Conservation (phyloP, 352 stramenopile genomes). For the Pythium rhizo-oryzae region DNA sequence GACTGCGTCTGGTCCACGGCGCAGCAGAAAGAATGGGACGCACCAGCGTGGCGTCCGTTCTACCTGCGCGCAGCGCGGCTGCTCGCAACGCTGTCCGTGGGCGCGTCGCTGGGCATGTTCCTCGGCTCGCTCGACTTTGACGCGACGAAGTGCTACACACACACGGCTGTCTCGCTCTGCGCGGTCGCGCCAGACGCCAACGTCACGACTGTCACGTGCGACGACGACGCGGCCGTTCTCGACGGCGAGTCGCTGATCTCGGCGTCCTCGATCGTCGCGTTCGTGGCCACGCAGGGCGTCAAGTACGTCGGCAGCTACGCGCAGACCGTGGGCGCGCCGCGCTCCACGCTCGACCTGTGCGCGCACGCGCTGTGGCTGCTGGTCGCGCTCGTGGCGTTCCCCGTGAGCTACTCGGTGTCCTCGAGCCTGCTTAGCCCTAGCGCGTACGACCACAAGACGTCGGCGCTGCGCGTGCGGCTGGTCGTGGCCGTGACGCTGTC, state of each 20-base stretch:
- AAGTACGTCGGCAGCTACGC: constrained; percentile 11
- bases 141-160: not conserved
- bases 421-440: not conserved
- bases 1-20: not conserved
- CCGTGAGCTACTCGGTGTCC: constrained; percentile 3
- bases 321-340: not conserved
- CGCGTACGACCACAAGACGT: constrained; percentile 4
- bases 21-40: not conserved
- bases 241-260: not conserved
- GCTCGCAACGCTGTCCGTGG: not conserved
- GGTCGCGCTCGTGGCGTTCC: constrained; percentile 6
- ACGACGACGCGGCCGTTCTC: not conserved
- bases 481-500: constrained; percentile 10
- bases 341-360: not conserved
- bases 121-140: constrained; percentile 4
- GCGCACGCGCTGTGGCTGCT: constrained; percentile 1
- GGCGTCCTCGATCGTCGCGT: constrained; percentile 3
- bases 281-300: constrained; percentile 7
- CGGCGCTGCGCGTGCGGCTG: not conserved
- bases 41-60: not conserved
- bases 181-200: not conserved
- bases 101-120: constrained; percentile 6
- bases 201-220: not conserved
- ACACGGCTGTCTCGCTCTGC: not conserved
- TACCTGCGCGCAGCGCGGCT: not conserved